Evolutionary conservation across 768 basidiomycete genomes (phyloP).

Genomic region (Mycena amicta): DNA sequence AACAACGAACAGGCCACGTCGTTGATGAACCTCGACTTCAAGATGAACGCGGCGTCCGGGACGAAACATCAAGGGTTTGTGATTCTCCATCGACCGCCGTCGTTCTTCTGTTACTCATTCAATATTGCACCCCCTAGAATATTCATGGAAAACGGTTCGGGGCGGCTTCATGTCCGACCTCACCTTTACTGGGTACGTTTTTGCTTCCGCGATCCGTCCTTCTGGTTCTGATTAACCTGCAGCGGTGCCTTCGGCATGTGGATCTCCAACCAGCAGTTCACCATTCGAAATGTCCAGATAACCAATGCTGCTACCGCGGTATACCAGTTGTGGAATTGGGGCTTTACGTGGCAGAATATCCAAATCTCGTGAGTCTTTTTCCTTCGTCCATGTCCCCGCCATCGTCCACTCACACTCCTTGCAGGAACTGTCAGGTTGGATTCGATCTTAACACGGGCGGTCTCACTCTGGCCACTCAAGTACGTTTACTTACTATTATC

Average conservation of each 20-base stretch:
- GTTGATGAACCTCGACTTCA: neutral
- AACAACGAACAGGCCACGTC: neutral
- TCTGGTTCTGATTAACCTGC: too few species aligned
- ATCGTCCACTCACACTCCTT: too few species aligned
- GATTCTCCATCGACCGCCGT: neutral
- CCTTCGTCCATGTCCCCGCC: too few species aligned
- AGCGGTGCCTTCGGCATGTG: neutral
- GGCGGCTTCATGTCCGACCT: neutral
- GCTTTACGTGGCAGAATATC: neutral
- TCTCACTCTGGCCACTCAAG: neutral
- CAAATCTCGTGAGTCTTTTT: neutral
- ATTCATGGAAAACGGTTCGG: neutral
- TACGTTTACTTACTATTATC: too few species aligned
- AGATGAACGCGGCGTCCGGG: neutral
- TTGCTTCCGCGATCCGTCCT: too few species aligned
- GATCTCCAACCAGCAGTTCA: neutral
- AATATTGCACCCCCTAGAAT: too few species aligned
- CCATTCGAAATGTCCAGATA: neutral
- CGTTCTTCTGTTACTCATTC: neutral
- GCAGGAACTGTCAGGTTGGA: neutral
- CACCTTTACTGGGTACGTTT: neutral
- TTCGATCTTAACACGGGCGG: neutral
- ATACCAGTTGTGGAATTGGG: neutral
- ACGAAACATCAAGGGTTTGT: neutral
- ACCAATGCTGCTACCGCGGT: neutral